These are phyloP conservation scores for Tolypocladium album DNA, from an alignment of 2,329 filamentous ascomycete genomes.

Conservation along the genomic window DNA sequence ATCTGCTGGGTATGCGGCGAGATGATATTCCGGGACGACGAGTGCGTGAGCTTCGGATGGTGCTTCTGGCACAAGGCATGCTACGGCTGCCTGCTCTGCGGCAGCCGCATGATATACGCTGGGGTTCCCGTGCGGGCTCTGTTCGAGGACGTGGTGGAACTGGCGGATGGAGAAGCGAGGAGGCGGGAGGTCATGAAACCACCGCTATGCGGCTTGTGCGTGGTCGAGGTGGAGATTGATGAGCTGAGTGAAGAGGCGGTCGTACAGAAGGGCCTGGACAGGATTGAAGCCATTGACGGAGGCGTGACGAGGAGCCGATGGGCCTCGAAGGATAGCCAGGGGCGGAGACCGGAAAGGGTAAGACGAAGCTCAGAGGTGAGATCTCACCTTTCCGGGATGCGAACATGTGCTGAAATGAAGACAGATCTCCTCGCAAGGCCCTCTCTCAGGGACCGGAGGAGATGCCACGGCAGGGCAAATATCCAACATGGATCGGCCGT, in stretches of 20 bases:
- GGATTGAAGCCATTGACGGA: constrained; percentile 32
- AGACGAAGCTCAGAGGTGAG: constrained; percentile 2
- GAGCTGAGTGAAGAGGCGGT: constrained; percentile 17
- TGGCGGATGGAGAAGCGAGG: constrained; percentile 2
- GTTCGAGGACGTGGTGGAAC: constrained; percentile 10
- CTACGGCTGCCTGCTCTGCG: constrained; percentile 45
- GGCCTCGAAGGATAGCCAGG: constrained; percentile 18
- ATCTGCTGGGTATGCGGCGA: constrained; percentile 50
- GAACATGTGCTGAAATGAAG: not conserved
- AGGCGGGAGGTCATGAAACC: constrained; percentile 32
- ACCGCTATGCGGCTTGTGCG: constrained; percentile 39
- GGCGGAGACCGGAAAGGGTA: constrained; percentile 1
- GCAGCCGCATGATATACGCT: constrained; percentile 25
- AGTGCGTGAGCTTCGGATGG: constrained; percentile 48
- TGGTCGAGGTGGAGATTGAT: constrained; percentile 27
- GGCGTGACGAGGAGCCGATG: constrained; percentile 34
- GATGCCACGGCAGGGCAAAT: not conserved
- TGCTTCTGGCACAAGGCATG: constrained; percentile 49
- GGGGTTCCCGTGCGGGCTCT: constrained; percentile 24
- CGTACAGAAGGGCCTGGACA: constrained; percentile 30
- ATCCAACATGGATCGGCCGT: constrained; percentile 7
- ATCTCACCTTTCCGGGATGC: not conserved
- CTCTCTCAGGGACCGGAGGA: not conserved
- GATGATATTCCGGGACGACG: constrained; percentile 39
- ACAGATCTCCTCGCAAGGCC: not conserved